Evolutionary conservation across 306 rosid genomes (phyloP), one percentile per base, ranked within the genome.

Genomic region (Ziziphus jujuba): DNA sequence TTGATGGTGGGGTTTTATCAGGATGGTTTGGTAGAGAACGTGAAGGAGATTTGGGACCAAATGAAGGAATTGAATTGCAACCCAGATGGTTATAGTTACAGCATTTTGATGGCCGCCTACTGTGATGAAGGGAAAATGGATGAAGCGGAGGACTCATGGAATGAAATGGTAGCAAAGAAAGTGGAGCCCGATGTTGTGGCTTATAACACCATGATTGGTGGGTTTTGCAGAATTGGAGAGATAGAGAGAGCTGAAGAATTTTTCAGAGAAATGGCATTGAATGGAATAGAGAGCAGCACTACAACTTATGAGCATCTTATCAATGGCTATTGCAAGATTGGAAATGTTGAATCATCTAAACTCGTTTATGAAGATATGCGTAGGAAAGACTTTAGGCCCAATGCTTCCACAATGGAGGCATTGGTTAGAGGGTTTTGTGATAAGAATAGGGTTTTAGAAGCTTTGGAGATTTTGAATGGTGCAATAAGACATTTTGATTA

Each of bases 141-240:
- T n/a, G 77, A 84, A 45, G 87, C 82, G 31, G 81, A 81, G 50
- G 66, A 76, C 61, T 68, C 86, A 55, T 87, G 98, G 96, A 65
- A 50, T 20, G 87, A 81, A 70, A 86, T 92, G 93, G 81, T 62
- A 43, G 62, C 47, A 25, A 67, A 76, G 44, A 71, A 70, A 47
- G 65, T 90, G 63, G 84, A 81, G 66, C 77, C 83, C 65, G 97
- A 89, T 81, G 84, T 61, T 28, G 70, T 86, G 73, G 66, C 81
- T 64, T 90, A 86, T 38, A 88, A 92, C 61, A 86, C 90, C 31
- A 76, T 92, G n/a, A 84, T 92, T 70, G 90, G 88, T 33, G 97
- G 93, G 59, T 86, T 86, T 83, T 86, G 97, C 74, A 77, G 74
- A 74, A 67, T 69, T 51, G 90, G 95, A 64, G 81, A 81, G 59